These are phyloP conservation scores for Leucosporidium creatinivorum DNA, from an alignment of 768 basidiomycete genomes.

Conservation along the genomic window DNA sequence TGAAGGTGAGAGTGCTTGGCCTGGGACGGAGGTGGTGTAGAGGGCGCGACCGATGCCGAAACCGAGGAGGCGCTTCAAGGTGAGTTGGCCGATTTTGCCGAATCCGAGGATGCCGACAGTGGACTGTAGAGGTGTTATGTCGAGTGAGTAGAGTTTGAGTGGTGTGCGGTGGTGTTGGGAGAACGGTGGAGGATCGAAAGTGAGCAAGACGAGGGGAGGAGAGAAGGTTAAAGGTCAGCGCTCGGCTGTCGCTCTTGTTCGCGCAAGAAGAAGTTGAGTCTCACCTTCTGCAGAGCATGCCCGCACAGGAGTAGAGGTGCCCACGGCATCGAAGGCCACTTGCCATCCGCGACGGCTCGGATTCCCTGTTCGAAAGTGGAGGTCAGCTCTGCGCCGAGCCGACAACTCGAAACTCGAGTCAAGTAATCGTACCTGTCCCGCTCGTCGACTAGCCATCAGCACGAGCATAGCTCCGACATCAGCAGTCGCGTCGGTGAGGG, in stretches of 20 bases:
- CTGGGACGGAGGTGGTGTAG: constrained; percentile 54
- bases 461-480: constrained; percentile 84
- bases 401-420: too few relatives aligned
- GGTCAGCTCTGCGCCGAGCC: too few relatives aligned
- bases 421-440: constrained; percentile 51
- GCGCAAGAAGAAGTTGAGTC: not conserved
- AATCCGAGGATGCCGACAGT: constrained; percentile 90
- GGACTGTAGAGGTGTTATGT: constrained; percentile 23
- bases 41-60: constrained; percentile 72
- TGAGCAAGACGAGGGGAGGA: too few relatives aligned
- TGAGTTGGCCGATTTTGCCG: constrained; percentile 76
- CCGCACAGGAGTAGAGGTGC: constrained; percentile 76
- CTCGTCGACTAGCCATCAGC: constrained; percentile 86
- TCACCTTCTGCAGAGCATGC: constrained; percentile 42
- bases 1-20: constrained; percentile 4
- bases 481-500: constrained; percentile 88
- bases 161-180: too few relatives aligned
- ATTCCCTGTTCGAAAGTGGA: not conserved
- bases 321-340: constrained; percentile 80
- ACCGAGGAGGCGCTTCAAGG: constrained; percentile 65
- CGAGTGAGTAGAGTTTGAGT: too few relatives aligned
- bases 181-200: too few relatives aligned
- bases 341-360: constrained; percentile 19
- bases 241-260: too few relatives aligned
- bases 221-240: not conserved